Evolutionary conservation across 2,329 filamentous ascomycete species (phyloP).

Genomic region (Aspergillus fijiensis): DNA sequence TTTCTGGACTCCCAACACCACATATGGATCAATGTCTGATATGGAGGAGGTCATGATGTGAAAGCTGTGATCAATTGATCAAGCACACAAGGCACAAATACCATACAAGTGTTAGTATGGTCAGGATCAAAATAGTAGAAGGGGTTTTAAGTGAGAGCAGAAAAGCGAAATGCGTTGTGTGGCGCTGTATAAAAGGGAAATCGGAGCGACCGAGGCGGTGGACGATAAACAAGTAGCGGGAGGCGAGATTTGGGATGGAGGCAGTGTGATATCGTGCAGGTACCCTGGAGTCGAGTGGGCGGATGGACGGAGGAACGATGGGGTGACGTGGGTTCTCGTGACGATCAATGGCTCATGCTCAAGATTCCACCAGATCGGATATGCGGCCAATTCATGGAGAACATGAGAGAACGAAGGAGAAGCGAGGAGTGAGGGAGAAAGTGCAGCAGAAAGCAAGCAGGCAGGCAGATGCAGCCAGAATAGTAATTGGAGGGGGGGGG

Average conservation of each 20-base stretch:
- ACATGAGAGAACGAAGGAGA: slow-evolving; percentile 19
- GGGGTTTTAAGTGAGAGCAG: neutral
- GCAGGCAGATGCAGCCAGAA: neutral
- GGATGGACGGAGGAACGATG: slow-evolving; percentile 7
- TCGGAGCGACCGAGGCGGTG: slow-evolving; percentile 9
- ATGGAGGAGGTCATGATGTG: slow-evolving; percentile 26
- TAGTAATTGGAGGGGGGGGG: neutral
- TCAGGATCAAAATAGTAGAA: slow-evolving; percentile 5
- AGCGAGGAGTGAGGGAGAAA: slow-evolving; percentile 4
- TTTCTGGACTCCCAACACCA: slow-evolving; percentile 69
- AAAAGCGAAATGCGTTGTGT: neutral
- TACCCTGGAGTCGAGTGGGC: neutral
- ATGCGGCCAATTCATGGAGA: slow-evolving; percentile 18
- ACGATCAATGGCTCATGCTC: slow-evolving; percentile 22
- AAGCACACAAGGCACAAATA: slow-evolving; percentile 19
- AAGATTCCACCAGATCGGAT: slow-evolving; percentile 11
- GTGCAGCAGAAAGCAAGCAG: neutral
- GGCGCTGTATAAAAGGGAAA: slow-evolving; percentile 14
- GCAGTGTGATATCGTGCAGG: slow-evolving; percentile 11
- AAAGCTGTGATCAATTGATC: slow-evolving; percentile 10
- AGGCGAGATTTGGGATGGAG: slow-evolving; percentile 11
- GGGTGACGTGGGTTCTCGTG: slow-evolving; percentile 20
- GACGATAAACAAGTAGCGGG: slow-evolving; percentile 7
- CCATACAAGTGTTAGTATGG: slow-evolving; percentile 6
- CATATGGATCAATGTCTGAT: slow-evolving; percentile 70